Conservation (phyloP, 2,329 filamentous ascomycete genomes). For the Pseudogymnoascus sp. region DNA sequence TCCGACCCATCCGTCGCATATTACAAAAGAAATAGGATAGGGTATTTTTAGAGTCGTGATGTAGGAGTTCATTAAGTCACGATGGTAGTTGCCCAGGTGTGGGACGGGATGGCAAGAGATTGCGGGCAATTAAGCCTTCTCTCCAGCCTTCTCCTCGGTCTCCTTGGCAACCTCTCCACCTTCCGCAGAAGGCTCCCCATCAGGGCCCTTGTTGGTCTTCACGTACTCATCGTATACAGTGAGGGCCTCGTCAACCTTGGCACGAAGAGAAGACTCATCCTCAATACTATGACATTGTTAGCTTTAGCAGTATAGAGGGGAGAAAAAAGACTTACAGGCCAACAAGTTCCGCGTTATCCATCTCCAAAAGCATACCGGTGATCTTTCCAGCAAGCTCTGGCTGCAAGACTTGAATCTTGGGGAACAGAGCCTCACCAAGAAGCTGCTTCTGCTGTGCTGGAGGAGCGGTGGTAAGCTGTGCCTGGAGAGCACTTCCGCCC, state of each 20-base stretch:
- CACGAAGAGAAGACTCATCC: slow-evolving; percentile 79
- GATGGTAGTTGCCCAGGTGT: slow-evolving; percentile 3
- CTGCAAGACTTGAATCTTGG: slow-evolving; percentile 94
- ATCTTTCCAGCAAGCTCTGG: slow-evolving; percentile 97
- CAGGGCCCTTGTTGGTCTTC: slow-evolving; percentile 48
- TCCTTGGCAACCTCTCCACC: slow-evolving; percentile 33
- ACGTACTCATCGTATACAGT: slow-evolving; percentile 98
- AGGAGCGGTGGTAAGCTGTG: slow-evolving; percentile 47
- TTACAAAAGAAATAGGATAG: slow-evolving; percentile 11
- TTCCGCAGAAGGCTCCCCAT: slow-evolving; percentile 27
- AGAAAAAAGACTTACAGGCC: slow-evolving; percentile 68
- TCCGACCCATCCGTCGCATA: slow-evolving; percentile 10
- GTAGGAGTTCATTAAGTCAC: slow-evolving; percentile 12
- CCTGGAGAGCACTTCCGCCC: slow-evolving; percentile 37
- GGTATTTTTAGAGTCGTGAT: slow-evolving; percentile 11
- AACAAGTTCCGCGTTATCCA: slow-evolving; percentile 93
- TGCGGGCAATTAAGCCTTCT: slow-evolving; percentile 42
- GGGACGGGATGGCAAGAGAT: slow-evolving; percentile 1
- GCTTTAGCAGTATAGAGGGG: slow-evolving; percentile 14
- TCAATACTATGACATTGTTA: slow-evolving; percentile 58
- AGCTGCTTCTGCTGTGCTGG: slow-evolving; percentile 94
- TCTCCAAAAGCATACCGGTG: slow-evolving; percentile 98
- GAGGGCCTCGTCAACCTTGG: slow-evolving; percentile 96
- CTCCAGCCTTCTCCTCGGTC: slow-evolving; percentile 46
- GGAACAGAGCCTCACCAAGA: slow-evolving; percentile 94